Evolutionary conservation across 2,329 filamentous ascomycete species (phyloP).

Genomic region (Xylaria sp.): DNA sequence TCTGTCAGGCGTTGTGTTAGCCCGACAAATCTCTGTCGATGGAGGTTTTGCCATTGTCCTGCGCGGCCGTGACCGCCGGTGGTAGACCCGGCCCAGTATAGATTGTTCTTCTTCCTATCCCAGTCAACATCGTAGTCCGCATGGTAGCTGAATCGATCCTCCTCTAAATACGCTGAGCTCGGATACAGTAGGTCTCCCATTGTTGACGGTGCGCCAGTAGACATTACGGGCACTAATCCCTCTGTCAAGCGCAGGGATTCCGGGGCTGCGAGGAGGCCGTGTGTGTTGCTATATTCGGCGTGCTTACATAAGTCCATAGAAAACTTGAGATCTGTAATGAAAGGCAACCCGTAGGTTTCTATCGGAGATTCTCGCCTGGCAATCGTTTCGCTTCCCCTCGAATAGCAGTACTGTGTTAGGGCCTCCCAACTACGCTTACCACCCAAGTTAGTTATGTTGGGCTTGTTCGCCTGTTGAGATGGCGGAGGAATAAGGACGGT

Average conservation of each 20-base stretch:
- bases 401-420: constrained; percentile 48
- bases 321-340: constrained; percentile 47
- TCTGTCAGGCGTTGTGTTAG: constrained; percentile 50
- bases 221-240: constrained; percentile 58
- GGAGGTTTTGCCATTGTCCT: constrained; percentile 54
- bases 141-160: constrained; percentile 55
- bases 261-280: constrained; percentile 59
- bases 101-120: constrained; percentile 58
- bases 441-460: constrained; percentile 46
- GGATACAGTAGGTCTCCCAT: constrained; percentile 65
- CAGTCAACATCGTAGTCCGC: constrained; percentile 55
- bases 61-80: constrained; percentile 58
- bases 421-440: constrained; percentile 46
- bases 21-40: constrained; percentile 59
- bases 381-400: not conserved
- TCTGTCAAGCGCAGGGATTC: constrained; percentile 54
- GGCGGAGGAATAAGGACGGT: constrained; percentile 50
- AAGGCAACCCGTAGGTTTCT: constrained; percentile 48
- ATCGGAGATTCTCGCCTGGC: not conserved
- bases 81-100: constrained; percentile 68
- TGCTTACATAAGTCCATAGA: constrained; percentile 56
- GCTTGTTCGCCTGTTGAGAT: not conserved
- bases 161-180: constrained; percentile 60
- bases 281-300: constrained; percentile 53
- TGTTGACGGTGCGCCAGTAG: constrained; percentile 56